phyloP scores from a whole-genome alignment of 2,329 filamentous ascomycete species.

The Gaeumannomyces tritici region DNA sequence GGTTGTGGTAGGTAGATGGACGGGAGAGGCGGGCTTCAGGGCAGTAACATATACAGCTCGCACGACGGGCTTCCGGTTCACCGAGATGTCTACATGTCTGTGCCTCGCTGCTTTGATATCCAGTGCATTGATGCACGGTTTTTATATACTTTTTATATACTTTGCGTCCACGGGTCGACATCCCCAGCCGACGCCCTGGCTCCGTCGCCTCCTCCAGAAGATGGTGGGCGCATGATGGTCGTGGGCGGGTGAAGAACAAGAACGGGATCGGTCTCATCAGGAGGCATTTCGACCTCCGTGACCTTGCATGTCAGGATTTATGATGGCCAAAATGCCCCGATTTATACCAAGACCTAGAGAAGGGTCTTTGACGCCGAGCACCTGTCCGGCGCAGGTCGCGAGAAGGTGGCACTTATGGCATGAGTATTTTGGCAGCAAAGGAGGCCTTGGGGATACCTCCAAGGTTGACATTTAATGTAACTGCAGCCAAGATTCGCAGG shows the following conservation, averaged over 20 bases:
- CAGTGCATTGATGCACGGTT: background rate
- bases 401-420: background rate
- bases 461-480: background rate
- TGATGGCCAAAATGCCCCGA: background rate
- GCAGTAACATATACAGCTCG: background rate
- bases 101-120: background rate
- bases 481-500: background rate
- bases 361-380: background rate
- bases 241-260: background rate
- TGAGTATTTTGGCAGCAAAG: background rate
- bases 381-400: no score
- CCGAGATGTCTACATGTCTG: background rate
- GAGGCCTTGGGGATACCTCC: background rate
- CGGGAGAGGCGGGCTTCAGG: background rate
- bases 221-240: background rate
- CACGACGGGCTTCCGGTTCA: background rate
- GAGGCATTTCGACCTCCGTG: background rate
- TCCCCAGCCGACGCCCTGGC: background rate
- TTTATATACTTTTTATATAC: background rate
- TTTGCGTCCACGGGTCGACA: background rate
- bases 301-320: background rate
- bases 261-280: background rate
- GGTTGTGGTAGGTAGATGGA: no score
- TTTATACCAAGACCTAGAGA: background rate
- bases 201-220: background rate